phyloP scores from a whole-genome alignment of 176 grass and related monocot species.

The Oryza brachyantha region DNA sequence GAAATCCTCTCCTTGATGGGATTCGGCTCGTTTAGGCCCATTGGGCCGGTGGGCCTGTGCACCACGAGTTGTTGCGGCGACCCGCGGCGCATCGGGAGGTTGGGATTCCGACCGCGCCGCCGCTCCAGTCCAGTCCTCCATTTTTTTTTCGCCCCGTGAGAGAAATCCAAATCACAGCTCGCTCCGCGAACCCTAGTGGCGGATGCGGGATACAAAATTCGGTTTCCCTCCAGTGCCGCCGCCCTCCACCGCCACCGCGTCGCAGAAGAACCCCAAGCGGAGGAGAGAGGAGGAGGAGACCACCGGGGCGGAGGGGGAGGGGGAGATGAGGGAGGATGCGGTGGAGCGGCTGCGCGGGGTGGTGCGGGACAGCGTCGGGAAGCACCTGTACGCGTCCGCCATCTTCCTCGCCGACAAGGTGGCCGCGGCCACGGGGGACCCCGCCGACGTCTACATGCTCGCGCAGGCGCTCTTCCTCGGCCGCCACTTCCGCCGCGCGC shows the following conservation, averaged over 20 bases:
- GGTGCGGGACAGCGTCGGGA: constrained; percentile 86
- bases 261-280: constrained; percentile 38
- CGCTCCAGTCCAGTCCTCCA: too few relatives aligned
- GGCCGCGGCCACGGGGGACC: constrained; percentile 64
- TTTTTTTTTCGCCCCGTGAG: neutral
- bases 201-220: constrained; percentile 43
- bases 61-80: neutral
- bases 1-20: too few relatives aligned
- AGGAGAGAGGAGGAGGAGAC: constrained; percentile 19
- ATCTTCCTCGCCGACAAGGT: constrained; percentile 96
- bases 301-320: neutral
- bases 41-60: neutral
- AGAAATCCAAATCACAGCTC: neutral
- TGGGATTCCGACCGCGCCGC: neutral
- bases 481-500: constrained; percentile 76
- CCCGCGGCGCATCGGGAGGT: neutral
- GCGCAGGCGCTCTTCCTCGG: constrained; percentile 85
- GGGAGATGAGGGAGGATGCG: constrained; percentile 72
- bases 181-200: constrained; percentile 50
- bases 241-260: neutral
- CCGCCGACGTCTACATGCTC: constrained; percentile 89
- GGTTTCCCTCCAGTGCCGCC: constrained; percentile 43
- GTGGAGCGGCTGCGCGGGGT: constrained; percentile 79
- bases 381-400: constrained; percentile 81
- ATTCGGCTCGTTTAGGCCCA: neutral